These are phyloP conservation scores for Coprinopsis sp. DNA, from an alignment of 768 basidiomycete species.

Conservation along the genomic window DNA sequence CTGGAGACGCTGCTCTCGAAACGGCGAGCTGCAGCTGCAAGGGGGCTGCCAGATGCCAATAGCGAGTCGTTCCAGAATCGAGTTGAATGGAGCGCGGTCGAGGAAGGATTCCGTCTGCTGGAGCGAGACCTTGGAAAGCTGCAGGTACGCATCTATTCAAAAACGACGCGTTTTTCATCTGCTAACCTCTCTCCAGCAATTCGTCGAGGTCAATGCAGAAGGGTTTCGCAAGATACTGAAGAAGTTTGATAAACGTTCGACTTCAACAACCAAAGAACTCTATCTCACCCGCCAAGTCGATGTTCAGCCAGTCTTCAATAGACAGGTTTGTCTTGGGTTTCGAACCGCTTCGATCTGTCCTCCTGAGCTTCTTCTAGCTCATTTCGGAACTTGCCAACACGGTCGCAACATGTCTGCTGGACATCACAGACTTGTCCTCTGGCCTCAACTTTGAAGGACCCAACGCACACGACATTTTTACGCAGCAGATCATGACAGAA, in stretches of 20 bases:
- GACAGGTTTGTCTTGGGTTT: constrained; percentile 70
- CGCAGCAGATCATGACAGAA: constrained; percentile 66
- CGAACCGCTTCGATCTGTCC: background rate
- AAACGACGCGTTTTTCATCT: background rate
- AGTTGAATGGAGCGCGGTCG: constrained; percentile 93
- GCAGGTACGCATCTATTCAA: constrained; percentile 52
- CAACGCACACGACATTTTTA: constrained; percentile 70
- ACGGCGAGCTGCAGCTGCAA: constrained; percentile 75
- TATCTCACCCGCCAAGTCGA: constrained; percentile 96
- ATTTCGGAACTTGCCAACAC: constrained; percentile 94
- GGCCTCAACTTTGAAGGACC: constrained; percentile 77
- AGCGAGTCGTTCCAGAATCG: constrained; percentile 58
- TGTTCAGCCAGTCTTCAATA: constrained; percentile 96
- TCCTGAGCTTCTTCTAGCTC: constrained; percentile 46
- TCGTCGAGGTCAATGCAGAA: constrained; percentile 94
- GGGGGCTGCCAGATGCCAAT: constrained; percentile 64
- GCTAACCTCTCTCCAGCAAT: constrained; percentile 56
- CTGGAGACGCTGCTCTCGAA: constrained; percentile 93
- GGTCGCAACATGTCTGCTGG: constrained; percentile 76
- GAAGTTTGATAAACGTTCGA: constrained; percentile 97
- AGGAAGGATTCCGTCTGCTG: constrained; percentile 92
- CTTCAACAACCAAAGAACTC: constrained; percentile 91
- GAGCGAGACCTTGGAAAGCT: constrained; percentile 93
- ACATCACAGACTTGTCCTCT: constrained; percentile 70
- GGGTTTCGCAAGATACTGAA: constrained; percentile 97